Conservation (phyloP, 352 stramenopile genomes). For the Heterotrichella gracilis region DNA sequence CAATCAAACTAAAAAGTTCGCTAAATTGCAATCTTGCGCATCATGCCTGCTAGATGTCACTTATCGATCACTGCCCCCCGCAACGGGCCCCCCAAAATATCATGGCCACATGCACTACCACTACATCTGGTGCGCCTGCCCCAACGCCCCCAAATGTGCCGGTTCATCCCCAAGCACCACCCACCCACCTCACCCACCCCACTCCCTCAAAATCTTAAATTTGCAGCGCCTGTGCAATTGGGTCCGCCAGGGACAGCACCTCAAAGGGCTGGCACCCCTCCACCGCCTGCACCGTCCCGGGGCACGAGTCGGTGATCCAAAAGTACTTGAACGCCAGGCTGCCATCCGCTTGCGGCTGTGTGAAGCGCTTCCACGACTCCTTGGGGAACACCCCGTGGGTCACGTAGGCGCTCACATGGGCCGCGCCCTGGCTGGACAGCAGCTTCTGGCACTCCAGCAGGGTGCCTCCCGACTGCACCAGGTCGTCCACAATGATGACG, state of each 20-base stretch:
- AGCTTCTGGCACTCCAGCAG: constrained; percentile 31
- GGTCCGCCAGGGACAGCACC: not conserved
- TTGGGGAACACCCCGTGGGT: constrained; percentile 28
- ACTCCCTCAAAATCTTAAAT: no score
- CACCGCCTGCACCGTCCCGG: not conserved
- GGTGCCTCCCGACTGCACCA: constrained; percentile 36
- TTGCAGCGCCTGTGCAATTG: no score
- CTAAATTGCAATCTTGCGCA: no score
- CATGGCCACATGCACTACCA: no score
- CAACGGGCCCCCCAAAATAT: no score
- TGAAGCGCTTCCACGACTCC: constrained; percentile 24
- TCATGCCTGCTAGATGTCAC: no score
- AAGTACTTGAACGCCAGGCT: not conserved
- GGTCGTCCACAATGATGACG: constrained; percentile 39
- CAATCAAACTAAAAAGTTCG: no score
- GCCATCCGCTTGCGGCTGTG: not conserved
- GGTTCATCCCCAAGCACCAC: no score
- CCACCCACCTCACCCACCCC: no score
- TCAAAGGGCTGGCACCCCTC: not conserved
- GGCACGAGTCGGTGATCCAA: not conserved
- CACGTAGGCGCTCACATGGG: constrained; percentile 29
- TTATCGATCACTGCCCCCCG: no score
- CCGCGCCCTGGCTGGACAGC: constrained; percentile 25
- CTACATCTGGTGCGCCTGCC: no score
- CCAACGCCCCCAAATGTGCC: no score